Evolutionary conservation across 73 alveolate genomes (phyloP), one percentile per base, ranked within the genome.

Genomic region (Paramecium primaurelia): DNA sequence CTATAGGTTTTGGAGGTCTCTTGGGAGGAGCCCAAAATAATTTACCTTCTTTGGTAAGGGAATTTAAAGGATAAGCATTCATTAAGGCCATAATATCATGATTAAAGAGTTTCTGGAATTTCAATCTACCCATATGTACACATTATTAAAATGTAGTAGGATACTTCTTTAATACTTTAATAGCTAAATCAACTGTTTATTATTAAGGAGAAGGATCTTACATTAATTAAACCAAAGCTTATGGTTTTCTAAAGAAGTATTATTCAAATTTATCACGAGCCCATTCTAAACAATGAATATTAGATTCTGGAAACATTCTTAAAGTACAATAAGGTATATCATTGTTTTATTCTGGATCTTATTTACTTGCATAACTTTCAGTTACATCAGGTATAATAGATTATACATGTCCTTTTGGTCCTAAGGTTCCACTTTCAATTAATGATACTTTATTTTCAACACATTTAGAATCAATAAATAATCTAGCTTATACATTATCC

Each of bases 211-310:
- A 60, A 6, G 93, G 37, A 58, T 95, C 95, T 40, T 96, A 95
- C 86, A 97, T 92, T 38, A 94, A 77, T 25, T 92, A 84, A 3
- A 95, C 25, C 88, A 86, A 95, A 8, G 80, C 97, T 36, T 86
- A 51, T 18, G 98, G 98, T 93, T 97, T 96, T 42, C 94, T 95
- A n/a, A 96, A 58, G 80, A 92, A 97, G 14, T 92, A 49, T 25
- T 94, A 94, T 92, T 96, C 96, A 95, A 99, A 99, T 73, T 94
- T 96, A 64, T 98, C 99, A 92, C 99, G 94, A 9, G 99, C 99
- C 99, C 99, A 99, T 93, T 99, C 99, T 84, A 99, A 98, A 92
- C 99, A 96, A 95, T 99, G 99, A 92, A 97, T 99, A 58, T 97
- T 98, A 93, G 97, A 94, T 85, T 98, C 96, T 38, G 99, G 99